Evolutionary conservation across 139 green algal species (phyloP).

Genomic region (Chlamydomonas sp.): DNA sequence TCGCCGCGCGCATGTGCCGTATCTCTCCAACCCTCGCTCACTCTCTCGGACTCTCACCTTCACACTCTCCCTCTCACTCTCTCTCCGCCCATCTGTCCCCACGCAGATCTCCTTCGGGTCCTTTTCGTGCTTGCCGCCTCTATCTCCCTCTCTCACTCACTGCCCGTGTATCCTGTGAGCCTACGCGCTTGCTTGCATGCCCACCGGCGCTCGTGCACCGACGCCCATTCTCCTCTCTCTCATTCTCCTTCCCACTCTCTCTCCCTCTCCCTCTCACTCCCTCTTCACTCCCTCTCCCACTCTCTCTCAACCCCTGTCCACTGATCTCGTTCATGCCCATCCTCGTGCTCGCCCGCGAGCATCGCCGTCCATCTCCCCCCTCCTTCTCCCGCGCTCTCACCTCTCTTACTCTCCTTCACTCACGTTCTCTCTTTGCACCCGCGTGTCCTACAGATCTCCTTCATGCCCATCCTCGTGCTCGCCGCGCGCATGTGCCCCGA

Average conservation of each 20-base stretch:
- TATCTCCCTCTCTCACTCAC: too few species aligned
- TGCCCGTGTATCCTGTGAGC: too few species aligned
- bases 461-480: conserved; percentile 96
- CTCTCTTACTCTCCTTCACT: not conserved
- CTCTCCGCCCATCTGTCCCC: too few species aligned
- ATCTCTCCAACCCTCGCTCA: too few species aligned
- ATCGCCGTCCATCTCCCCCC: conserved; percentile 46
- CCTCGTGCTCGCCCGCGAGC: conserved; percentile 77
- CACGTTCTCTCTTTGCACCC: too few species aligned
- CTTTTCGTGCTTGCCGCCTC: too few species aligned
- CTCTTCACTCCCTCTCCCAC: not conserved
- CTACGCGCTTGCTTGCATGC: too few species aligned
- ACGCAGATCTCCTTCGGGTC: too few species aligned
- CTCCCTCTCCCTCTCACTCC: not conserved
- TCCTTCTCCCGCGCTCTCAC: not conserved
- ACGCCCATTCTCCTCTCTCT: conserved; percentile 8
- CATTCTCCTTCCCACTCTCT: not conserved
- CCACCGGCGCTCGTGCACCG: too few species aligned
- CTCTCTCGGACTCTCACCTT: too few species aligned
- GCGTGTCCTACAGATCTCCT: conserved; percentile 78
- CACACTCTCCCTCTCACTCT: too few species aligned
- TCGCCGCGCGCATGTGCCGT: conserved; percentile 67
- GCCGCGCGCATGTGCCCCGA: conserved; percentile 65
- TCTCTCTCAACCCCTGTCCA: not conserved
- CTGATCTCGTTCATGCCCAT: conserved; percentile 56